phyloP scores from a whole-genome alignment of 306 rosid genomes.

The Cicer yamashitae region DNA sequence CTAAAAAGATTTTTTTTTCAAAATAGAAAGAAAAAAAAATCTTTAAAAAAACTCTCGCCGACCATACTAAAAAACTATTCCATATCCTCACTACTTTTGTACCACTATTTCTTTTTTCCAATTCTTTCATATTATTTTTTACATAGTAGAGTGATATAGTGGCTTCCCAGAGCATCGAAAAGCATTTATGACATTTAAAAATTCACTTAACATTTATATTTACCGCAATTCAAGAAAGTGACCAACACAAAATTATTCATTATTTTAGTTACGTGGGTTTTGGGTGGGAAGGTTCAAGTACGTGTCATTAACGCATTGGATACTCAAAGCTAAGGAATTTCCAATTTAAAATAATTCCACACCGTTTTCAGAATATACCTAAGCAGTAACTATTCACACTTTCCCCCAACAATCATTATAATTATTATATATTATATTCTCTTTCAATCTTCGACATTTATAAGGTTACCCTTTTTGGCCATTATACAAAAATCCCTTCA shows the following conservation, averaged over 20 bases:
- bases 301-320: slow-evolving; percentile 27
- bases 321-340: neutral
- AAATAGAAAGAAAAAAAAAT: too few relatives aligned
- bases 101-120: neutral
- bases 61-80: neutral
- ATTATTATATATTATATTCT: slow-evolving; percentile 33
- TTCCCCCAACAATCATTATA: slow-evolving; percentile 36
- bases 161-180: slow-evolving; percentile 38
- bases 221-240: slow-evolving; percentile 46
- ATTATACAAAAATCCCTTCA: neutral
- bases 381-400: slow-evolving; percentile 20
- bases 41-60: neutral
- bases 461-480: slow-evolving; percentile 38
- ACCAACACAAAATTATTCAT: slow-evolving; percentile 22
- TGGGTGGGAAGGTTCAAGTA: slow-evolving; percentile 20
- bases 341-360: slow-evolving; percentile 7
- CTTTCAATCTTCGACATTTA: slow-evolving; percentile 35
- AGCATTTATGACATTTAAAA: slow-evolving; percentile 23
- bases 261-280: slow-evolving; percentile 23
- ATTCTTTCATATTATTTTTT: neutral
- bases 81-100: neutral
- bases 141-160: slow-evolving; percentile 1
- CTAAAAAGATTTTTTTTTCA: too few relatives aligned
- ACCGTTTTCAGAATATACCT: slow-evolving; percentile 12
- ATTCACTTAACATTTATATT: slow-evolving; percentile 22